Percentiles rank a stretch among this genome's conserved stretches.
phyloP scores from a whole-genome alignment of 805 yeast species.

The Starmerella apis region DNA sequence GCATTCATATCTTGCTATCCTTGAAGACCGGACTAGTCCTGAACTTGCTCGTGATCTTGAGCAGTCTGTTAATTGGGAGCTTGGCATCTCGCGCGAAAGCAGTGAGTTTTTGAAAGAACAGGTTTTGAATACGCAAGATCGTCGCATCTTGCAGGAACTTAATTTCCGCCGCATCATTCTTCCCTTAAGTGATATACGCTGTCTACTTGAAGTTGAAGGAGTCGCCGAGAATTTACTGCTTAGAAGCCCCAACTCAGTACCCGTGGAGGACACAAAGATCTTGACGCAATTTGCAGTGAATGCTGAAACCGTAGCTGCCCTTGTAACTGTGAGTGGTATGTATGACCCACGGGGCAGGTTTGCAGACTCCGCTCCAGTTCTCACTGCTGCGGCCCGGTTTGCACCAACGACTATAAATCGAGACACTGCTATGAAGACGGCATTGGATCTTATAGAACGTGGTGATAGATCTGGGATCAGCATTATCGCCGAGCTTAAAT shows the following conservation, averaged over 20 bases:
- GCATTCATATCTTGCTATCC: slow-evolving; percentile 6
- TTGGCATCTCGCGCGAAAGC: slow-evolving; percentile 15
- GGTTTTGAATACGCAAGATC: neutral
- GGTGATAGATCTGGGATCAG: slow-evolving; percentile 5
- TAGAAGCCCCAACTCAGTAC: slow-evolving; percentile 6
- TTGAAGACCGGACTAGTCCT: slow-evolving; percentile 8
- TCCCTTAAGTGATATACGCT: slow-evolving; percentile 6
- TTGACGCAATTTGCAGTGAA: slow-evolving; percentile 3
- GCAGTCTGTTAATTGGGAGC: slow-evolving; percentile 16
- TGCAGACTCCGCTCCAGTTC: slow-evolving; percentile 12
- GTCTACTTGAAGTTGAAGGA: slow-evolving; percentile 2
- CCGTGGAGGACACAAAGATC: neutral
- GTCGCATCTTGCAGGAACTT: slow-evolving; percentile 13
- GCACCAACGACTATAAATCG: slow-evolving; percentile 14
- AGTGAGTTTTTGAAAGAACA: slow-evolving; percentile 13
- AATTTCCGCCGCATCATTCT: slow-evolving; percentile 10
- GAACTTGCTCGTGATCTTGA: slow-evolving; percentile 13
- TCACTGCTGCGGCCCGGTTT: slow-evolving; percentile 19
- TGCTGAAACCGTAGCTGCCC: slow-evolving; percentile 14
- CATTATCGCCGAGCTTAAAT: slow-evolving; percentile 1
- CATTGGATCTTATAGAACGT: neutral
- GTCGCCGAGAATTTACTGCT: slow-evolving; percentile 15
- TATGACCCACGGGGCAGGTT: slow-evolving; percentile 9
- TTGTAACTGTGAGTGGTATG: slow-evolving; percentile 15
- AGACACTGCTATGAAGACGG: slow-evolving; percentile 1